A percentile compares a stretch with the other conserved stretches of the same genome.
Evolutionary conservation across 202 grass and related monocot species (phyloP).

Genomic region (Saccharum hybrid): DNA sequence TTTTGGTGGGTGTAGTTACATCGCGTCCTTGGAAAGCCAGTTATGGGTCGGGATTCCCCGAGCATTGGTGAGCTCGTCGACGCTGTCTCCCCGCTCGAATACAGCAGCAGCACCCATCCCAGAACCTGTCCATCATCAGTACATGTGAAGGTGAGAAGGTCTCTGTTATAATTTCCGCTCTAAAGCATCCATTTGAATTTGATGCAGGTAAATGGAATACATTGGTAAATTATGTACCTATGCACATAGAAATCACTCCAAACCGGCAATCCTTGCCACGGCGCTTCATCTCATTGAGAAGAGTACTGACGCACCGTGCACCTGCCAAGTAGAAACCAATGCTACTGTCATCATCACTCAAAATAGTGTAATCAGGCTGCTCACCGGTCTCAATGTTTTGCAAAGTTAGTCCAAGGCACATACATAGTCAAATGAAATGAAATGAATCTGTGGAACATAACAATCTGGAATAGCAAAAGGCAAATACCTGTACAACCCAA

Average conservation of each 20-base stretch:
- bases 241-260: slow-evolving; percentile 97
- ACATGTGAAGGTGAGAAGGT: slow-evolving; percentile 9
- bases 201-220: slow-evolving; percentile 3
- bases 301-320: slow-evolving; percentile 86
- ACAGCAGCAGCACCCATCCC: slow-evolving; percentile 97
- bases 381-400: background rate
- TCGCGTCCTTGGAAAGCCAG: slow-evolving; percentile 58
- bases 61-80: slow-evolving; percentile 82
- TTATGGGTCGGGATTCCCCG: slow-evolving; percentile 47
- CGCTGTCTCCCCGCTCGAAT: slow-evolving; percentile 75
- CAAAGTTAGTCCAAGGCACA: background rate
- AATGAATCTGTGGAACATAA: background rate
- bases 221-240: slow-evolving; percentile 55
- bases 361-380: background rate
- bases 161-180: background rate
- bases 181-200: slow-evolving; percentile 23
- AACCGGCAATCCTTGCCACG: slow-evolving; percentile 80
- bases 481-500: slow-evolving; percentile 88
- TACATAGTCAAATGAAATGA: background rate
- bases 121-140: slow-evolving; percentile 59
- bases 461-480: slow-evolving; percentile 21
- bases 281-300: slow-evolving; percentile 94
- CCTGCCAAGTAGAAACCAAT: slow-evolving; percentile 53
- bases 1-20: slow-evolving; percentile 36
- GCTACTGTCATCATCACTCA: background rate